Percentiles rank a stretch among this genome's conserved stretches.
Evolutionary conservation across 2,329 filamentous ascomycete species (phyloP).

Genomic region (Gaeumannomyces tritici): DNA sequence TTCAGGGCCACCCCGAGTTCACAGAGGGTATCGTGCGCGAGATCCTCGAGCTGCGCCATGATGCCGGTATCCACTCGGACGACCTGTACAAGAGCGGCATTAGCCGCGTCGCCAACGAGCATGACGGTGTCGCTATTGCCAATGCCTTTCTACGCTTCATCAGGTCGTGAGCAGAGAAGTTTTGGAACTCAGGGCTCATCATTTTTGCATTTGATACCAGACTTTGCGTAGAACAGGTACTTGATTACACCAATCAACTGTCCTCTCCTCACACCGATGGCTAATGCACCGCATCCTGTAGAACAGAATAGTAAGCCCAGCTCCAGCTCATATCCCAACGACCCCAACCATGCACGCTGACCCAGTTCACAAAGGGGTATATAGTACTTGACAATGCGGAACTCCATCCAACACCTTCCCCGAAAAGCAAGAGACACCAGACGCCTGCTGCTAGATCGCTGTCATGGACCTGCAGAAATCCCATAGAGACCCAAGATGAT

Average conservation of each 20-base stretch:
- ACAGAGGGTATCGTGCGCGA: slow-evolving; percentile 60
- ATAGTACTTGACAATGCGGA: no score
- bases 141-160: slow-evolving; percentile 70
- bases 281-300: neutral
- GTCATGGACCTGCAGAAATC: neutral
- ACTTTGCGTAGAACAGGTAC: neutral
- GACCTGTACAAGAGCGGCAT: slow-evolving; percentile 61
- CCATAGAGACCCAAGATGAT: neutral
- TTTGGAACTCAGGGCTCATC: neutral
- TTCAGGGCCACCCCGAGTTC: slow-evolving; percentile 86
- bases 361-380: no score
- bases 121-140: slow-evolving; percentile 73
- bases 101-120: slow-evolving; percentile 51
- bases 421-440: neutral
- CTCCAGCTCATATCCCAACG: no score
- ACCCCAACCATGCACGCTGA: no score
- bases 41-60: slow-evolving; percentile 54
- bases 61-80: slow-evolving; percentile 59
- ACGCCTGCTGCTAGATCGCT: neutral
- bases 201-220: neutral
- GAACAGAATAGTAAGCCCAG: no score
- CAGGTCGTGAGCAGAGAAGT: slow-evolving; percentile 32
- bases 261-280: neutral
- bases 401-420: neutral
- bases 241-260: neutral